Base-by-base conservation (phyloP, 1,284 basidiomycete species). In the Ceratobasidium sp. region DNA sequence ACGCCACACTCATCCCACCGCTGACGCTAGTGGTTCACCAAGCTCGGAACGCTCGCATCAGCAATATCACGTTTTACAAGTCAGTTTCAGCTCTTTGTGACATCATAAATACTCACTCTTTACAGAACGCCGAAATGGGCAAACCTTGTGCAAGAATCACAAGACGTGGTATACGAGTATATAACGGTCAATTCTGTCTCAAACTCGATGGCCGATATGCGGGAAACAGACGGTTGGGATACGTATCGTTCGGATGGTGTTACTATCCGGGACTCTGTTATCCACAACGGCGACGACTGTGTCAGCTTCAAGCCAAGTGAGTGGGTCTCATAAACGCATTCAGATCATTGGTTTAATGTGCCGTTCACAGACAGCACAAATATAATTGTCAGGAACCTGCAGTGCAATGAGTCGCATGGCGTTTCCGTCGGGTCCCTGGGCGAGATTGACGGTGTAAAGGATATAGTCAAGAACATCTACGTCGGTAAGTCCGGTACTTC, bases 281-380 rank as follows among this genome's bases (percentile, higher is more conserved):
- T 89, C 64, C 84, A 85, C 69, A 89, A 90, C 69, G 88, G 86
- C 3, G 89, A 88, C 76, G 87, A 90, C 79, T 91, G 88, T 79
- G 87, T 90, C 39, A 85, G 85, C 4, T 90, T 91, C 84, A 90
- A 90, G 80, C 87, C 89, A 2, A 91, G 90, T 84, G 83, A 79
- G 78, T 82, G 54, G 11, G 16, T 16, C 29, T 34, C 2, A 7
- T 37, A 37, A 19, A 31, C 22, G 19, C 2, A 34, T 34, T 14
- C 2, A 14, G 27, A 19, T 29, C 5, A 49, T 14, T 58, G 16
- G 19, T 27, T 27, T n/a, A 37, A 19, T 64, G 8, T 34, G 11
- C 27, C 29, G 3, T 58, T 5, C 29, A 46, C n/a, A 73, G 48
- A 68, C 16, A 69, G 82, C 0, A 90, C 89, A 0, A 87, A 89